Evolutionary conservation across 768 basidiomycete species (phyloP), one percentile per base, ranked within the genome.

Genomic region (Suillus cothurnatus): DNA sequence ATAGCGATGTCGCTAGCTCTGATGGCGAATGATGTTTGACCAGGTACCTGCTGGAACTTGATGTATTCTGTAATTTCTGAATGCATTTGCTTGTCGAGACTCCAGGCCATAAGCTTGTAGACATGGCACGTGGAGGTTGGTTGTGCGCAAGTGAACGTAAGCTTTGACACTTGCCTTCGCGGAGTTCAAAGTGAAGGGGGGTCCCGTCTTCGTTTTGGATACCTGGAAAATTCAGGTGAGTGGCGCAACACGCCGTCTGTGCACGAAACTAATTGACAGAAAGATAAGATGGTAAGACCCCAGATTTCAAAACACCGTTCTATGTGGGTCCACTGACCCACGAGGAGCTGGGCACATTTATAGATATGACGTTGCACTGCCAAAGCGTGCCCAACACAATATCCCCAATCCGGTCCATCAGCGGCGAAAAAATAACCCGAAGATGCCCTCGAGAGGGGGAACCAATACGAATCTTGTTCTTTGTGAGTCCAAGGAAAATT

Each of bases 1-100:
- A 69, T 28, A 84, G 84, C 65, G 86, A 86, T 73, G 85, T 84
- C 6, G 84, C 84, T 34, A 88, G 87, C 70, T 88, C 86, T 6
- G 78, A 83, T 52, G 82, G 78, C 14, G 84, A 75, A 63, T 77
- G n/a, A 63, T 62, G 36, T 4, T 58, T 23, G 23, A 26, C 23
- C 23, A 38, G 57, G 32, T 39, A 39, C 21, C 64, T 67, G 61
- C 14, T 36, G 34, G 58, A 43, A 38, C 12, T 38, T 41, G 43
- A 43, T 43, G 63, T 9, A 43, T 61, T 32, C 43, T 41, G 15
- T 64, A 62, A 32, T 60, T 45, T 64, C 34, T 43, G 55, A 61
- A 58, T 58, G 36, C 57, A 58, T 38, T 36, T 26, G 23, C 57
- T 58, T 19, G 57, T 23, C 17, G 36, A 58, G 23, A 32, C 31